Base-by-base conservation (phyloP, 495 filamentous ascomycete species). In the Aspergillus funiculosus region DNA sequence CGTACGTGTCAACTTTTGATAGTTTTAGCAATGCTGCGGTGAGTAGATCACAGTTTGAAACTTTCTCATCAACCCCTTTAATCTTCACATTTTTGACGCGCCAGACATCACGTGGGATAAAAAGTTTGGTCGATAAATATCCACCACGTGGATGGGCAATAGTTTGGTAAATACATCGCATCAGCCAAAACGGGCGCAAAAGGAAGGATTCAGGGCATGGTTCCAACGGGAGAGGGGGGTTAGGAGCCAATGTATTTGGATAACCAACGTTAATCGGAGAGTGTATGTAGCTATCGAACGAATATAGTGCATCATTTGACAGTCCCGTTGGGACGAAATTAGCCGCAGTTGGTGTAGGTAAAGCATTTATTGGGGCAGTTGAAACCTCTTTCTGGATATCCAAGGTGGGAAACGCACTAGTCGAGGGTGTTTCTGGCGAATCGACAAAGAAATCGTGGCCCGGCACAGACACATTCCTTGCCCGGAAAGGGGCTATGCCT, bases 101-200 rank as follows among this genome's bases (percentile, higher is more conserved):
- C 92, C 92, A 98, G 9, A 90, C 86, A 52, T 97, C 90, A 15
- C 87, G 76, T 5, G 92, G 94, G 4, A 98, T 73, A 56, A 97
- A 97, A 1, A 97, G 75, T 49, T 87, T 87, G 20, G 81, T 89
- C 21, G 91, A 92, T 13, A 98, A 60, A 60, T 95, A 98, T 6
- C 89, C 92, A 19, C 92, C 92, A 15, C 86, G 83, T 4, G 90
- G 86, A 59, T 97, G 89, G 15, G 84, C 82, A 21, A 97, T 79
- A 2, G 90, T 95, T 58, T 97, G 89, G 61, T 91, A 95, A 15
- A 98, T 73, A 40, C 83, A 84, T 40, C 94, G 77, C 83, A 98
- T 91, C 13, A 97, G 77, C 94, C 94, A 97, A 66, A 94, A 97
- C 2, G 92, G 92, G 10, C 92, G 82, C 1, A 94, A 76, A 35